A percentile compares a stretch with the other conserved stretches of the same genome.
These are phyloP conservation scores for Gamsiella multidivaricata DNA, from an alignment of 192 early-diverging fungal species.

Conservation along the genomic window DNA sequence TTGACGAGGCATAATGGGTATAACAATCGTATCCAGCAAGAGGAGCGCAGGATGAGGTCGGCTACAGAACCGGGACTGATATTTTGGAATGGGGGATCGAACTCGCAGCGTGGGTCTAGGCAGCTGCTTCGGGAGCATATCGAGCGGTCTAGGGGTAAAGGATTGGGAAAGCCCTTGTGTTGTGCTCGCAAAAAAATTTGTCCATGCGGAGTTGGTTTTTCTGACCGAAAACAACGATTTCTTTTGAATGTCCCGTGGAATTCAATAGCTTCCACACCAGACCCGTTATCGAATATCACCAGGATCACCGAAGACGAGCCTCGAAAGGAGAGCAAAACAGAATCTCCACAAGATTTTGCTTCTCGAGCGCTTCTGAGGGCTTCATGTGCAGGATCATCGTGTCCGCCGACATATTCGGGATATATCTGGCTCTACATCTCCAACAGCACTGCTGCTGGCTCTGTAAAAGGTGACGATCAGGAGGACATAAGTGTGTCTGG, in stretches of 20 bases:
- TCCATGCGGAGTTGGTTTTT: too few species aligned
- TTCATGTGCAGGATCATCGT: background rate
- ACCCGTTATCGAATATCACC: background rate
- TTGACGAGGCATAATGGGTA: background rate
- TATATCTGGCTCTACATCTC: constrained; percentile 45
- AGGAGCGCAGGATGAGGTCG: background rate
- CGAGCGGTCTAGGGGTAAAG: constrained; percentile 12
- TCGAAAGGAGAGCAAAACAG: background rate
- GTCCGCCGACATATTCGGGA: constrained; percentile 18
- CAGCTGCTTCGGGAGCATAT: constrained; percentile 6
- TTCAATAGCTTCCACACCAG: background rate
- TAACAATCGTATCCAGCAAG: background rate
- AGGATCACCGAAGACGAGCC: background rate
- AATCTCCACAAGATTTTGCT: background rate
- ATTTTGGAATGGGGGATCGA: constrained; percentile 1
- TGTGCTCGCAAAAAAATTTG: background rate
- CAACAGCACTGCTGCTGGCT: background rate
- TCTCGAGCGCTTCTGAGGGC: background rate
- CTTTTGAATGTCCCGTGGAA: too few species aligned
- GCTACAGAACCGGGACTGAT: constrained; percentile 7
- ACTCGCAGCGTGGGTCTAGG: constrained; percentile 3
- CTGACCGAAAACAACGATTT: background rate
- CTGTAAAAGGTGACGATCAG: too few species aligned
- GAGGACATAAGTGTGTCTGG: too few species aligned
- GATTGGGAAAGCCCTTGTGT: background rate